phyloP scores from a whole-genome alignment of 2,329 filamentous ascomycete genomes.

The Pseudogymnoascus sp. region DNA sequence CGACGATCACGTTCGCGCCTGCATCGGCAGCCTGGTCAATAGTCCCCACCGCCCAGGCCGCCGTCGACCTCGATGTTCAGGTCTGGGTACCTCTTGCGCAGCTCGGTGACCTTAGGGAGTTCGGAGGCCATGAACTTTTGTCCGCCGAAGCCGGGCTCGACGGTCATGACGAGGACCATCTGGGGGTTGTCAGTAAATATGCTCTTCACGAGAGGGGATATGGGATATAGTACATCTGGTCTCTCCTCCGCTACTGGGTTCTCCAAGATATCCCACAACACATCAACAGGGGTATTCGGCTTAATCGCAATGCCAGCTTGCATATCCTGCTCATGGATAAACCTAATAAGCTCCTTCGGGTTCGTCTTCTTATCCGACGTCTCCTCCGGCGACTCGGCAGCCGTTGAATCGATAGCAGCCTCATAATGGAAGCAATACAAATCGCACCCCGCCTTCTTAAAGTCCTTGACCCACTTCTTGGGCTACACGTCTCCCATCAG shows the following conservation, averaged over 20 bases:
- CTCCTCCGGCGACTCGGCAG: slow-evolving; percentile 70
- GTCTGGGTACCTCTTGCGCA: slow-evolving; percentile 79
- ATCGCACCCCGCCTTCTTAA: slow-evolving; percentile 89
- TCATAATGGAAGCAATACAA: slow-evolving; percentile 99
- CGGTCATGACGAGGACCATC: slow-evolving; percentile 99
- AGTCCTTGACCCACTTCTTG: slow-evolving; percentile 96
- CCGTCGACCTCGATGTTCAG: slow-evolving; percentile 98
- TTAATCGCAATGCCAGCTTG: slow-evolving; percentile 94
- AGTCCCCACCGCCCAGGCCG: slow-evolving; percentile 76
- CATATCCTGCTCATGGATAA: slow-evolving; percentile 84
- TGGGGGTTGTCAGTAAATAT: slow-evolving; percentile 33
- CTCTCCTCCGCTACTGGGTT: slow-evolving; percentile 64
- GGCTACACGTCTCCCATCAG: slow-evolving; percentile 50
- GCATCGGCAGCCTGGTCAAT: slow-evolving; percentile 93
- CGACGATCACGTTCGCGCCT: slow-evolving; percentile 96
- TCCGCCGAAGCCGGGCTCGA: slow-evolving; percentile 92
- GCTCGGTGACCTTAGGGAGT: slow-evolving; percentile 82
- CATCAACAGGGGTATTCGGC: slow-evolving; percentile 82
- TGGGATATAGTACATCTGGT: slow-evolving; percentile 70
- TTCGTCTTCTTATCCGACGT: slow-evolving; percentile 65
- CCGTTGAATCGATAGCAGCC: slow-evolving; percentile 76
- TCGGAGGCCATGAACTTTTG: slow-evolving; percentile 98
- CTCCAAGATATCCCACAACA: slow-evolving; percentile 85
- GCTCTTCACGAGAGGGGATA: background rate
- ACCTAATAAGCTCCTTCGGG: slow-evolving; percentile 78